phyloP scores from a whole-genome alignment of 169 alveolate genomes.

The Cryptosporidium xiaoi region DNA sequence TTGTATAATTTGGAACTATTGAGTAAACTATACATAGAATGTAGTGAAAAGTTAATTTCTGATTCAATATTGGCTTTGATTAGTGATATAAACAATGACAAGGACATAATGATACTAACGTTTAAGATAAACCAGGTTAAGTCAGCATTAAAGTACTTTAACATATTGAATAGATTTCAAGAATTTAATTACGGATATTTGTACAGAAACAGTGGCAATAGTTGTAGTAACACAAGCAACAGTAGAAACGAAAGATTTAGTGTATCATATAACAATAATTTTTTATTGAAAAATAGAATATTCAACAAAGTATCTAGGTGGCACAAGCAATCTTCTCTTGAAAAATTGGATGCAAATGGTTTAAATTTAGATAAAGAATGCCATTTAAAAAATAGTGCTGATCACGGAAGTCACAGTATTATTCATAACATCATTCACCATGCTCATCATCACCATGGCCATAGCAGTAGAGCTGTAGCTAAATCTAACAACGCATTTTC shows the following conservation, averaged over 20 bases:
- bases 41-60: slow-evolving; percentile 6
- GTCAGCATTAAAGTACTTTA: slow-evolving; percentile 38
- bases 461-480: too few relatives aligned
- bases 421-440: too few relatives aligned
- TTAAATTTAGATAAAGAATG: background rate
- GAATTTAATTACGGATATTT: slow-evolving; percentile 55
- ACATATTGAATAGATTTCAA: slow-evolving; percentile 51
- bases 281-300: slow-evolving; percentile 1
- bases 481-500: background rate
- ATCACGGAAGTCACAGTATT: too few relatives aligned
- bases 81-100: slow-evolving; percentile 1
- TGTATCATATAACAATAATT: background rate
- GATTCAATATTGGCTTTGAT: slow-evolving; percentile 1
- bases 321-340: slow-evolving; percentile 21
- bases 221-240: background rate
- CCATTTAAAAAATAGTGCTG: background rate
- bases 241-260: slow-evolving; percentile 3
- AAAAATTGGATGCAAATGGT: background rate
- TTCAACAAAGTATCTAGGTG: slow-evolving; percentile 17
- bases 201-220: background rate
- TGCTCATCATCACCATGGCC: slow-evolving; percentile 2
- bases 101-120: slow-evolving; percentile 31
- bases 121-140: slow-evolving; percentile 54
- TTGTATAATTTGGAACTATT: slow-evolving; percentile 1
- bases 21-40: slow-evolving; percentile 8